phyloP scores from a whole-genome alignment of 2,329 filamentous ascomycete species.

The Eutypa lata region DNA sequence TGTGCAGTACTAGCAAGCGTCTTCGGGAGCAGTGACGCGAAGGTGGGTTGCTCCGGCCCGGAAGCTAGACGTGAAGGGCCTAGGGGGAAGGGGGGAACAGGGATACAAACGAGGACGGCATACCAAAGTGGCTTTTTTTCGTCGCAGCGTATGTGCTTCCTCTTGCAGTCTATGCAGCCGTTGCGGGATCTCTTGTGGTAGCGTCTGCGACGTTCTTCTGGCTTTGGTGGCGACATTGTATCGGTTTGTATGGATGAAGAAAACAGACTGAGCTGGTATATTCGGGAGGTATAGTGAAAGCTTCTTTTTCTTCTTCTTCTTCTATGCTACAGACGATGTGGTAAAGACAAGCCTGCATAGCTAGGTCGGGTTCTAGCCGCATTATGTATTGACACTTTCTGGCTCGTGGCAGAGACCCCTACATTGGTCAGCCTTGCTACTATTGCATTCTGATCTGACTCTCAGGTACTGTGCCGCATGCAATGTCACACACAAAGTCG shows the following conservation, averaged over 20 bases:
- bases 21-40: constrained; percentile 3
- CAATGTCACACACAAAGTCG: not conserved
- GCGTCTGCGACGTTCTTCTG: constrained; percentile 18
- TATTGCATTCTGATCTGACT: not conserved
- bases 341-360: not conserved
- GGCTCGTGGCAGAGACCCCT: not conserved
- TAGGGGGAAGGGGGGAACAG: not conserved
- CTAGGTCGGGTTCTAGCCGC: not conserved
- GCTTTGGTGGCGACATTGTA: constrained; percentile 20
- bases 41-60: not conserved
- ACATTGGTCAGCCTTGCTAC: not conserved
- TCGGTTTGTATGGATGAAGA: too few relatives aligned
- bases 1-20: too few relatives aligned
- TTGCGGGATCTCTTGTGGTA: constrained; percentile 23
- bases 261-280: too few relatives aligned
- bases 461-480: not conserved
- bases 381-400: not conserved
- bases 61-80: constrained; percentile 1
- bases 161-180: constrained; percentile 22
- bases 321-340: not conserved
- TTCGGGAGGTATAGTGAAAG: too few relatives aligned
- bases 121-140: constrained; percentile 24
- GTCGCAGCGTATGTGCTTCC: constrained; percentile 23
- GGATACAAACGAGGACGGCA: constrained; percentile 9
- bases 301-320: too few relatives aligned